Base-by-base conservation (phyloP, 208 protist genomes). In the Trypanosoma vivax region DNA sequence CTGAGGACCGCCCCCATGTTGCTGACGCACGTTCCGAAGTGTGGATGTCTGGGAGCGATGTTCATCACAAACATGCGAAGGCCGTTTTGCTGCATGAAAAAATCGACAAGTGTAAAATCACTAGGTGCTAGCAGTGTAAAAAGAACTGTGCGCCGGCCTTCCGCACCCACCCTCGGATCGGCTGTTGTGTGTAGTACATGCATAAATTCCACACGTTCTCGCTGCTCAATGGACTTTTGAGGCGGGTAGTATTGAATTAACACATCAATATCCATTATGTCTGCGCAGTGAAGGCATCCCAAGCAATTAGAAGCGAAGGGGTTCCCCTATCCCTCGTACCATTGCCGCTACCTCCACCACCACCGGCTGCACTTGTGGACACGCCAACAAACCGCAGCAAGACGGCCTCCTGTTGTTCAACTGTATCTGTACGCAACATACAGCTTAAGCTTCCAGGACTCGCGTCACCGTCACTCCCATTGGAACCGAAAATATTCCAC, bases 241-340 rank as follows among this genome's bases (percentile, higher is more conserved):
- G 83, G 79, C 0, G 83, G 83, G 68, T 83, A 78, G 45, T 78
- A 85, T 47, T 87, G 80, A 41, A 92, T 64, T 14, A 88, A 49
- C 11, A 76, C 33, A 64, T 92, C 83, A 37, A 88, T 66, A 51
- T 92, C 83, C 83, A 92, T 87, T 10, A 92, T 24, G 33, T 92
- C 83, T 6, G 85, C 42, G 56, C 66, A 0, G 79, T 86, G 48
- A 73, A 81, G 10, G 75, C 73, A 54, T 92, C 80, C 76, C 71
- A 85, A 0, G 50, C 67, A 6, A 88, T 50, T 1, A 92, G 62
- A 6, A 79, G 48, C 16, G 48, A 19, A 66, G 50, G 53, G 16
- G 38, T n/a, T n/a, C n/a, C n/a, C n/a, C n/a, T n/a, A n/a, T n/a
- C n/a, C n/a, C n/a, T 39, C 2, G 27, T n/a, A 37, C 14, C 13